These are phyloP conservation scores for Coniochaeta prunicola DNA, from an alignment of 2,329 filamentous ascomycete species.

Conservation along the genomic window DNA sequence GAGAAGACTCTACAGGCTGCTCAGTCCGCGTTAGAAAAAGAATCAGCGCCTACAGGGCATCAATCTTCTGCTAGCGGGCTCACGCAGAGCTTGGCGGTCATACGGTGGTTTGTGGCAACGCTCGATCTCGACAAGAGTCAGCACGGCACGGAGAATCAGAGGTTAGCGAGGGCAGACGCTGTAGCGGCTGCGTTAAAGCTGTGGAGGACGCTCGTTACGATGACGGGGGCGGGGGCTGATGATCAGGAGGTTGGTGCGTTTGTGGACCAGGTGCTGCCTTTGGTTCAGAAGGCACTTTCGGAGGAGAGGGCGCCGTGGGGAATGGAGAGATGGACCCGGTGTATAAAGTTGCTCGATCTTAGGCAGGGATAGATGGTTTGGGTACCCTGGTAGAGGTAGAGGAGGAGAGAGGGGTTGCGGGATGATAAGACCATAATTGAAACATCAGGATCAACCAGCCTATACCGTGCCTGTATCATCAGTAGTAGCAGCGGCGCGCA, in stretches of 20 bases:
- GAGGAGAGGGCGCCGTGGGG: slow-evolving; percentile 25
- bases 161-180: slow-evolving; percentile 38
- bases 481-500: too few relatives aligned
- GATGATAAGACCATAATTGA: too few relatives aligned
- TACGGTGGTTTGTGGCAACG: slow-evolving; percentile 34
- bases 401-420: too few relatives aligned
- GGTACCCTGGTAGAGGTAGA: too few relatives aligned
- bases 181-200: slow-evolving; percentile 33
- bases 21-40: not conserved
- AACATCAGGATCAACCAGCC: too few relatives aligned
- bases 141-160: slow-evolving; percentile 43
- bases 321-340: slow-evolving; percentile 16
- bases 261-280: slow-evolving; percentile 22
- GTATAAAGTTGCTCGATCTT: not conserved
- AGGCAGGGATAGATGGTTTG: not conserved
- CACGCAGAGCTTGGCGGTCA: slow-evolving; percentile 9
- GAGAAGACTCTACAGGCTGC: slow-evolving; percentile 39
- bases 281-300: slow-evolving; percentile 23
- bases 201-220: slow-evolving; percentile 25
- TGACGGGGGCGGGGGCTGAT: slow-evolving; percentile 8
- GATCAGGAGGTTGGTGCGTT: slow-evolving; percentile 29
- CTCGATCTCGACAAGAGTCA: slow-evolving; percentile 39
- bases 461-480: too few relatives aligned
- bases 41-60: not conserved
- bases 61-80: not conserved